phyloP scores from a whole-genome alignment of 2,329 filamentous ascomycete species.

The Nothopassalora personata region DNA sequence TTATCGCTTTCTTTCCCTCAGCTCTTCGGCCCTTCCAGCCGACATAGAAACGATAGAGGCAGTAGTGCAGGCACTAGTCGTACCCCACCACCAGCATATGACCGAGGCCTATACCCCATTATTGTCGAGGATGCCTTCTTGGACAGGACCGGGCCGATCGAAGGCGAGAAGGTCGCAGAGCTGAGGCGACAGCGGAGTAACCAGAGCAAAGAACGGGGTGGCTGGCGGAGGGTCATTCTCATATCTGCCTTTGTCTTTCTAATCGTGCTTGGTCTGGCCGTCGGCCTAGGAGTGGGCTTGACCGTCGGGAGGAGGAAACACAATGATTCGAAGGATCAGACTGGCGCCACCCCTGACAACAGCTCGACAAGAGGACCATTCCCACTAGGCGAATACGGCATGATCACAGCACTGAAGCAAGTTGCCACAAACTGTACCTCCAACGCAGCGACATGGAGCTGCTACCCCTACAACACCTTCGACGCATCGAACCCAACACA shows the following conservation, averaged over 20 bases:
- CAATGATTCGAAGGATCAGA: not conserved
- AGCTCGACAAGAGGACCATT: conserved; percentile 37
- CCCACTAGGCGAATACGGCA: conserved; percentile 58
- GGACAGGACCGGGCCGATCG: conserved; percentile 16
- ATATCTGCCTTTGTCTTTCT: conserved; percentile 36
- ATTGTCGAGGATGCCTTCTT: conserved; percentile 10
- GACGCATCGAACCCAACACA: conserved; percentile 26
- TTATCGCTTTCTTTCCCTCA: not conserved
- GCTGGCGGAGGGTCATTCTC: conserved; percentile 38
- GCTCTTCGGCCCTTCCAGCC: not conserved
- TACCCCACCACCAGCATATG: conserved; percentile 26
- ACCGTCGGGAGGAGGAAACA: conserved; percentile 22
- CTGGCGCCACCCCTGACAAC: not conserved
- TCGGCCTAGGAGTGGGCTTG: conserved; percentile 38
- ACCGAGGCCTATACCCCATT: conserved; percentile 19
- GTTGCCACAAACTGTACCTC: conserved; percentile 54
- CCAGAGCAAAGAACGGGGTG: conserved; percentile 20
- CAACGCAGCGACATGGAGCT: conserved; percentile 55
- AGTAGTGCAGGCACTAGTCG: conserved; percentile 11
- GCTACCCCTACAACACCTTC: conserved; percentile 54
- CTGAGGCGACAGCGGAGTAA: conserved; percentile 18
- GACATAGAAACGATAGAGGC: conserved; percentile 3
- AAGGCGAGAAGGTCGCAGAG: conserved; percentile 28
- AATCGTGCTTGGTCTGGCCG: conserved; percentile 32
- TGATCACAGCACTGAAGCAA: conserved; percentile 54